Conservation (phyloP, 108 stramenopile species). For the Mayamaea pseudoterrestris region DNA sequence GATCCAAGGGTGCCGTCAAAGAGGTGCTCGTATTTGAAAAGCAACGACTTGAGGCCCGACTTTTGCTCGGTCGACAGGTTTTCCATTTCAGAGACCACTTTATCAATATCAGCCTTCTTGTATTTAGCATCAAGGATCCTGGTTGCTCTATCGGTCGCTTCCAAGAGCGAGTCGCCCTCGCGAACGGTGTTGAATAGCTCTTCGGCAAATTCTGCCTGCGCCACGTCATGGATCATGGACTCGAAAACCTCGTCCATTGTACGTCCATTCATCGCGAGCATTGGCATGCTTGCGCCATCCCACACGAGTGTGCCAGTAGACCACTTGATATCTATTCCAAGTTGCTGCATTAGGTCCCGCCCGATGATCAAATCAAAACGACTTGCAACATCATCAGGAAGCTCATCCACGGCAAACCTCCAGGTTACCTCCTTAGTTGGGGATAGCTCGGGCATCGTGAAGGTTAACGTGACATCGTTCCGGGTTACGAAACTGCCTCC, state of each 20-base stretch:
- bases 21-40: not conserved
- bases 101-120: not conserved
- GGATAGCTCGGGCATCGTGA: not conserved
- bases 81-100: not conserved
- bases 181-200: not conserved
- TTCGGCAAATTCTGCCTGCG: not conserved
- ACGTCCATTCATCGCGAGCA: no score
- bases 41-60: not conserved
- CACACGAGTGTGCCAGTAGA: not conserved
- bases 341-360: not conserved
- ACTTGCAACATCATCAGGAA: not conserved
- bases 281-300: no score
- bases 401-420: not conserved
- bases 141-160: not conserved
- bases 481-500: not conserved
- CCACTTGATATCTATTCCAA: not conserved
- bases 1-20: not conserved
- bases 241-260: no score
- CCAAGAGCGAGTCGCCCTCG: not conserved
- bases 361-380: not conserved
- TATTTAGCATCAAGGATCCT: not conserved
- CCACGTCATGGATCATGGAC: not conserved
- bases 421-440: not conserved
- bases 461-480: not conserved
- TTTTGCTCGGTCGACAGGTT: not conserved